Conservation (phyloP, 2,329 filamentous ascomycete genomes). For the Neofusicoccum laricinum region DNA sequence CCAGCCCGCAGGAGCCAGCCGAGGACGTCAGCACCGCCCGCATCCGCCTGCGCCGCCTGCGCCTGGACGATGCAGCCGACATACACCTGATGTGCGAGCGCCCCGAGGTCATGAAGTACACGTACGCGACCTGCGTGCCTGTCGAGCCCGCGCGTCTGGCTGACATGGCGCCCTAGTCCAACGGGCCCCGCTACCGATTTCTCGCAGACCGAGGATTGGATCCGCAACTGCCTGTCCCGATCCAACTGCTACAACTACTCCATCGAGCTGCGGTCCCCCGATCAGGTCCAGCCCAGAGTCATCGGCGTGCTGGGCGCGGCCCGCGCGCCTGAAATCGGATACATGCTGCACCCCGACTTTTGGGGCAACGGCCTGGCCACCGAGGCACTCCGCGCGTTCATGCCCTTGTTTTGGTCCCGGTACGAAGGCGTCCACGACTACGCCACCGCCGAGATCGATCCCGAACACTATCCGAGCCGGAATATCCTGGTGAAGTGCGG, state of each 20-base stretch:
- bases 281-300: conserved; percentile 26
- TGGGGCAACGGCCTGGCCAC: conserved; percentile 45
- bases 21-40: conserved; percentile 45
- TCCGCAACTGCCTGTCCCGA: conserved; percentile 34
- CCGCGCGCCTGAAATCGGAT: conserved; percentile 42
- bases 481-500: conserved; percentile 57
- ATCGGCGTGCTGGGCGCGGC: conserved; percentile 44
- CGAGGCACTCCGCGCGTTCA: conserved; percentile 42
- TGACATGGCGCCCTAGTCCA: not conserved
- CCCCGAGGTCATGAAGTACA: conserved; percentile 63
- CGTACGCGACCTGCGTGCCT: conserved; percentile 34
- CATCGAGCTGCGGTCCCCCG: conserved; percentile 45
- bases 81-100: conserved; percentile 55
- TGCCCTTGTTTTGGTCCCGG: conserved; percentile 40
- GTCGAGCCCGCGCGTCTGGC: conserved; percentile 16
- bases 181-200: conserved; percentile 16
- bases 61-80: conserved; percentile 49
- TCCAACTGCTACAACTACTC: conserved; percentile 55
- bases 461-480: conserved; percentile 52
- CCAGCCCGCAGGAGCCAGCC: not conserved
- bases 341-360: conserved; percentile 39
- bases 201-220: conserved; percentile 32
- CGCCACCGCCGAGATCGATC: conserved; percentile 39
- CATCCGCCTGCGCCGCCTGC: conserved; percentile 54
- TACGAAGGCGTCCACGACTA: conserved; percentile 35